These are phyloP conservation scores for Wakefieldia striispora DNA, from an alignment of 768 basidiomycete species.

Conservation along the genomic window DNA sequence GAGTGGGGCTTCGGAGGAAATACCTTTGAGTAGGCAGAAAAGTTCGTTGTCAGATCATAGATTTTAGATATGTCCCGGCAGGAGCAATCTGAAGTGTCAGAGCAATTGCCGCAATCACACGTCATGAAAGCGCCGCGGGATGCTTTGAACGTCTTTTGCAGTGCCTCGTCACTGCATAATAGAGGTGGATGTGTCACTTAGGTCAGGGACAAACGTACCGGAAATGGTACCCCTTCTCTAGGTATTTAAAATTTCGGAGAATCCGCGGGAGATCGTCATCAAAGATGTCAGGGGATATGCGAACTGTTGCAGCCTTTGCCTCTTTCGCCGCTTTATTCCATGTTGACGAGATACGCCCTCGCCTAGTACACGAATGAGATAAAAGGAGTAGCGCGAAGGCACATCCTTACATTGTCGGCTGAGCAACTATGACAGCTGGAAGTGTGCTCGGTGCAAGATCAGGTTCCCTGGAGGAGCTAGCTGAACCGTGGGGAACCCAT, in stretches of 20 bases:
- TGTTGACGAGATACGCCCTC: constrained; percentile 23
- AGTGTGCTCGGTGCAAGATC: constrained; percentile 1
- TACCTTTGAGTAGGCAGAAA: constrained; percentile 46
- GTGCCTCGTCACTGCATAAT: constrained; percentile 14
- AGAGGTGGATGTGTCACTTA: constrained; percentile 6
- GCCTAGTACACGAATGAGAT: constrained; percentile 14
- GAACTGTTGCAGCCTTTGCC: constrained; percentile 31
- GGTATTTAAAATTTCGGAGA: constrained; percentile 45
- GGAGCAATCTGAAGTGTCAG: constrained; percentile 35
- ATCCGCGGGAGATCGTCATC: constrained; percentile 41
- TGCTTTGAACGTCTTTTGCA: constrained; percentile 21
- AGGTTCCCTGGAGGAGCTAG: constrained; percentile 10
- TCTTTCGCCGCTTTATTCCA: constrained; percentile 32
- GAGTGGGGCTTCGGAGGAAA: not conserved
- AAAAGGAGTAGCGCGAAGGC: not conserved
- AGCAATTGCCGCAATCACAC: constrained; percentile 45
- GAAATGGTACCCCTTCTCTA: constrained; percentile 53
- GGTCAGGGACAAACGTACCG: constrained; percentile 28
- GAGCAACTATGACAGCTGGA: constrained; percentile 18
- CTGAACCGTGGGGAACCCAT: constrained; percentile 4
- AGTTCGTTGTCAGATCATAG: constrained; percentile 24
- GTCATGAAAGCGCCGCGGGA: constrained; percentile 36
- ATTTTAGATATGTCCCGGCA: constrained; percentile 50
- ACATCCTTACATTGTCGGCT: constrained; percentile 21
- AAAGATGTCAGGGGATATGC: constrained; percentile 34